Evolutionary conservation across 257 asterid genomes (phyloP).

Genomic region (Nicotiana noctiflora): DNA sequence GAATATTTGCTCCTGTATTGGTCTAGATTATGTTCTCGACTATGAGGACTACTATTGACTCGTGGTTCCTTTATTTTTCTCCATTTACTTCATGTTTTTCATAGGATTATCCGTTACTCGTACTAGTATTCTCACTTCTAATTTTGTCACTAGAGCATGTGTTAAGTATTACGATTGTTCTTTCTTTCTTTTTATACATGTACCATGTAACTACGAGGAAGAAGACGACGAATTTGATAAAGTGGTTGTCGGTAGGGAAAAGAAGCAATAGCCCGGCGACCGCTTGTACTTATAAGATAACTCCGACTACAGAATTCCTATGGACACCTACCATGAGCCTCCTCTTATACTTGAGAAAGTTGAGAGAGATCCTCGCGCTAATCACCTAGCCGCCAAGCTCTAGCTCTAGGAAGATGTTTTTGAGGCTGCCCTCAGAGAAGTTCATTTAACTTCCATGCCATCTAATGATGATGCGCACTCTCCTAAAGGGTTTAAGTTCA

Average conservation of each 20-base stretch:
- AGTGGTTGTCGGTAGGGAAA: conserved; percentile 55
- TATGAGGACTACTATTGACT: too few relatives aligned
- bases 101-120: too few relatives aligned
- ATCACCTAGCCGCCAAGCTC: conserved; percentile 62
- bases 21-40: too few relatives aligned
- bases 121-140: too few relatives aligned
- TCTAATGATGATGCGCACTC: background rate
- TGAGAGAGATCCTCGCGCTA: conserved; percentile 67
- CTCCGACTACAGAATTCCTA: conserved; percentile 37
- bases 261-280: conserved; percentile 22
- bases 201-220: conserved; percentile 45
- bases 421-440: conserved; percentile 28
- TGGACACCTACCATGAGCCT: conserved; percentile 35
- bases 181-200: too few relatives aligned
- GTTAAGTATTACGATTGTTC: too few relatives aligned
- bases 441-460: conserved; percentile 19
- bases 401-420: conserved; percentile 65
- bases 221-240: conserved; percentile 45
- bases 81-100: too few relatives aligned
- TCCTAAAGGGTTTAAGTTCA: conserved; percentile 8
- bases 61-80: too few relatives aligned
- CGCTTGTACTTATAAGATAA: conserved; percentile 40
- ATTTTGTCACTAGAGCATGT: too few relatives aligned
- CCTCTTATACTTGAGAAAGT: conserved; percentile 37
- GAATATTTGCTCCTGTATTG: too few relatives aligned